phyloP scores from a whole-genome alignment of 257 asterid genomes.

The Petrea volubilis region DNA sequence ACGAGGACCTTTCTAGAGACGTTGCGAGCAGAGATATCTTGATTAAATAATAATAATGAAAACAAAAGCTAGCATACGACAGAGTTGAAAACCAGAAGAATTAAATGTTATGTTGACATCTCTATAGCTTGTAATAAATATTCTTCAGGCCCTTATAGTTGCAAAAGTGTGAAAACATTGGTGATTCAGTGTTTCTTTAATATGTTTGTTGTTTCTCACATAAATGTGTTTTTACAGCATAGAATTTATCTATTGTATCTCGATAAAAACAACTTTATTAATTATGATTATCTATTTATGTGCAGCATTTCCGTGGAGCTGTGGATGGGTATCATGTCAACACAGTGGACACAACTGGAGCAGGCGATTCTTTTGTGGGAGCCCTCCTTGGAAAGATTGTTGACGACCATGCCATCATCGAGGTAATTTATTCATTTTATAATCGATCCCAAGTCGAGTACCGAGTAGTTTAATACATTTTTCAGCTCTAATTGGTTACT shows the following conservation, averaged over 20 bases:
- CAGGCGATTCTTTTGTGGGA: constrained; percentile 57
- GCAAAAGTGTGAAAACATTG: no score
- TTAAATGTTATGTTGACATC: neutral
- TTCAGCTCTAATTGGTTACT: no score
- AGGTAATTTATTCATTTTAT: constrained; percentile 15
- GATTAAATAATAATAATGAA: neutral
- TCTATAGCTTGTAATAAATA: neutral
- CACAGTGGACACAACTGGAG: constrained; percentile 58
- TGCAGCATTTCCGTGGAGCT: constrained; percentile 40
- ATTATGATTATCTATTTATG: neutral
- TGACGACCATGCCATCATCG: constrained; percentile 42
- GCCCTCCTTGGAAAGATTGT: constrained; percentile 51
- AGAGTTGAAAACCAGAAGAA: neutral
- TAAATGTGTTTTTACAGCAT: neutral
- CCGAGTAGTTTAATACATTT: no score
- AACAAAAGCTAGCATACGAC: neutral
- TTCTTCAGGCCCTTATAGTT: neutral
- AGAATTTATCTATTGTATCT: no score
- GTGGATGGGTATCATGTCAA: constrained; percentile 37
- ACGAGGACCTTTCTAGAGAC: neutral
- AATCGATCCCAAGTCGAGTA: neutral
- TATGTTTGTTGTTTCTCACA: neutral
- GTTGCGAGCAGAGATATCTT: neutral
- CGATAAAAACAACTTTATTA: no score
- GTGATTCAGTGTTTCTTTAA: neutral